Percentiles rank a stretch among this genome's conserved stretches.
These are phyloP conservation scores for Hericium coralloides DNA, from an alignment of 768 basidiomycete species.

Conservation along the genomic window DNA sequence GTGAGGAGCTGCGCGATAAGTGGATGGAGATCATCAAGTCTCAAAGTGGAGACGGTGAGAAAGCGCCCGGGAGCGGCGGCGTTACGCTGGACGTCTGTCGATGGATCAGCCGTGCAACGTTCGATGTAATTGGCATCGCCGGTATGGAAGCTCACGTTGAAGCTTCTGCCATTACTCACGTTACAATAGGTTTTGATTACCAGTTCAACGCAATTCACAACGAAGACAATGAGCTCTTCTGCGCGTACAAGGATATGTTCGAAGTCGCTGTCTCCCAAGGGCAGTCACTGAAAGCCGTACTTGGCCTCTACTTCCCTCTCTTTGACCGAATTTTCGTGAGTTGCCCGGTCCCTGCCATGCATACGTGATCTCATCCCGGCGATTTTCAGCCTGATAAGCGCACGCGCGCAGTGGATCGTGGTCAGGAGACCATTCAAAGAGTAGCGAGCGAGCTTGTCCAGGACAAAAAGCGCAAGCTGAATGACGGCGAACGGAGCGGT, in stretches of 20 bases:
- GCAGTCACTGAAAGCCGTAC: conserved; percentile 31
- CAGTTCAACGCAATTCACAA: conserved; percentile 77
- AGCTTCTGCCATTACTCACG: neutral
- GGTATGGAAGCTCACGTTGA: conserved; percentile 32
- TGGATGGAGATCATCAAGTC: conserved; percentile 45
- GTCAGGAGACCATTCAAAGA: conserved; percentile 53
- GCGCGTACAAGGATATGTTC: conserved; percentile 83
- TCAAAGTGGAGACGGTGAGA: conserved; percentile 16
- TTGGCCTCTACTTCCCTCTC: conserved; percentile 52
- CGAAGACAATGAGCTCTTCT: conserved; percentile 69
- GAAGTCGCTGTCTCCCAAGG: conserved; percentile 57
- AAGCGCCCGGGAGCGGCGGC: conserved; percentile 12
- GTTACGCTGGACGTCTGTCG: conserved; percentile 61
- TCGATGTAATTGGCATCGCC: conserved; percentile 88
- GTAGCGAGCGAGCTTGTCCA: conserved; percentile 71
- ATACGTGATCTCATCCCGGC: too few species aligned
- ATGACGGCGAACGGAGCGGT: conserved; percentile 47
- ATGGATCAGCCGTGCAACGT: conserved; percentile 77
- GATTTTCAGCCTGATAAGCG: conserved; percentile 42
- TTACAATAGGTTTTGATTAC: conserved; percentile 66
- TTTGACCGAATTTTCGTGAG: conserved; percentile 48
- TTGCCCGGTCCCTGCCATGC: conserved; percentile 4
- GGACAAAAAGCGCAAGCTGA: conserved; percentile 68
- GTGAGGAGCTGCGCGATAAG: conserved; percentile 46
- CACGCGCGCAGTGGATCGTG: conserved; percentile 40